Percentiles rank a stretch among this genome's conserved stretches.
These are phyloP conservation scores for Hamigera avellanea DNA, from an alignment of 495 filamentous ascomycete species.

Conservation along the genomic window DNA sequence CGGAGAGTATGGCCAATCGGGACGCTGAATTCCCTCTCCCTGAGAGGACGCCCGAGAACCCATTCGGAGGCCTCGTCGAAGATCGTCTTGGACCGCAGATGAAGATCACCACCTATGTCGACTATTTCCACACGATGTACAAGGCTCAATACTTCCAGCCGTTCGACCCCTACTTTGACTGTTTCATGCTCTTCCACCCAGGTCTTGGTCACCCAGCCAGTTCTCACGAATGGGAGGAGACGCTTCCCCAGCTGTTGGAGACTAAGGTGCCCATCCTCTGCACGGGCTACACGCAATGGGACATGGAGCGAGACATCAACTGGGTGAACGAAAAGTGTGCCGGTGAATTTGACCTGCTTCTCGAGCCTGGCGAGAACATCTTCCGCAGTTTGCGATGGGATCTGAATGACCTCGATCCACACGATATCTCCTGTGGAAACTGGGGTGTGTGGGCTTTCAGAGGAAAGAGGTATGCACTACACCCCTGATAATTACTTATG, in stretches of 20 bases:
- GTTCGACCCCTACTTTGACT: conserved; percentile 96
- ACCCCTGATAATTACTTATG: background rate
- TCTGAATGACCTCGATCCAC: conserved; percentile 87
- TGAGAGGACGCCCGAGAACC: conserved; percentile 68
- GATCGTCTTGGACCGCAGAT: conserved; percentile 70
- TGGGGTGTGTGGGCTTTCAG: conserved; percentile 96
- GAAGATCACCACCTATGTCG: conserved; percentile 95
- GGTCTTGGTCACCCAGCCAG: conserved; percentile 88
- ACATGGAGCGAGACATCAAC: conserved; percentile 82
- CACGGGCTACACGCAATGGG: conserved; percentile 90
- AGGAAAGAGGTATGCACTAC: conserved; percentile 87
- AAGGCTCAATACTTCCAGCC: conserved; percentile 79
- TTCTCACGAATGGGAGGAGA: conserved; percentile 86
- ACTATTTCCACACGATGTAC: conserved; percentile 96
- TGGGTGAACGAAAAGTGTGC: conserved; percentile 76
- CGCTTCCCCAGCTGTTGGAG: conserved; percentile 76
- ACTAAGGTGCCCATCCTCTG: conserved; percentile 90
- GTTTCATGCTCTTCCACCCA: conserved; percentile 91
- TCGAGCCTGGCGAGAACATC: conserved; percentile 85
- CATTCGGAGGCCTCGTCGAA: conserved; percentile 86
- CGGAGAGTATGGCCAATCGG: conserved; percentile 86
- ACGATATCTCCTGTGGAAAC: conserved; percentile 89
- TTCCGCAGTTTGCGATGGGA: conserved; percentile 97
- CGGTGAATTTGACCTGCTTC: conserved; percentile 82
- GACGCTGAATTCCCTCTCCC: conserved; percentile 86